Conservation (phyloP, 192 early-diverging fungal genomes). For the Backusella psychrophila region DNA sequence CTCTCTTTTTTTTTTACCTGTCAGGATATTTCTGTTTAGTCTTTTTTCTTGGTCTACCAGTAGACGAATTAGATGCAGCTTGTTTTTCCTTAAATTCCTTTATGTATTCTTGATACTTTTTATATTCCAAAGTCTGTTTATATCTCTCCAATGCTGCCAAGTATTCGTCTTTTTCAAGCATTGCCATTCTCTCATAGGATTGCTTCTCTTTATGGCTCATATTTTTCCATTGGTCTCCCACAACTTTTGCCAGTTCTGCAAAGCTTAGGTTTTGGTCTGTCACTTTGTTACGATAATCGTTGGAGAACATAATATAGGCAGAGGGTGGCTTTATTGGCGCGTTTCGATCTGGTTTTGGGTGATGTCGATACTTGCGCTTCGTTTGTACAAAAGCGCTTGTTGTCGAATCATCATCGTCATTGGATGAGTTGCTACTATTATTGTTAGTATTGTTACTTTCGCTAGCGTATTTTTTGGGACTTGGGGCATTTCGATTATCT, state of each 20-base stretch:
- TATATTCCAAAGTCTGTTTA: conserved; percentile 21
- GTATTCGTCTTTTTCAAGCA: conserved; percentile 38
- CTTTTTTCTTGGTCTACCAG: conserved; percentile 15
- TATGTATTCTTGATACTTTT: conserved; percentile 37
- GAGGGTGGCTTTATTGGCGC: conserved; percentile 44
- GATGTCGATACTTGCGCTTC: conserved; percentile 42
- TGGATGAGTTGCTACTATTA: conserved; percentile 12
- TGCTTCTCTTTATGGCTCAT: conserved; percentile 30
- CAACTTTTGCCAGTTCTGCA: conserved; percentile 41
- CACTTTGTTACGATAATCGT: conserved; percentile 34
- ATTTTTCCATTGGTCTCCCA: conserved; percentile 43
- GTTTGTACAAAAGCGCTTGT: not conserved
- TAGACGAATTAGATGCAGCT: conserved; percentile 7
- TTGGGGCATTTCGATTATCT: not conserved
- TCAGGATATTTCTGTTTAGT: conserved; percentile 12
- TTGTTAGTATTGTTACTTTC: not conserved
- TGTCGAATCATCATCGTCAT: conserved; percentile 12
- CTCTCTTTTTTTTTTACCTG: conserved; percentile 2
- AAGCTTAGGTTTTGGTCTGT: conserved; percentile 33
- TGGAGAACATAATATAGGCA: conserved; percentile 46
- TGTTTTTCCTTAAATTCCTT: conserved; percentile 37
- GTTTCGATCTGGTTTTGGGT: conserved; percentile 42
- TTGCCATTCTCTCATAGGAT: conserved; percentile 30
- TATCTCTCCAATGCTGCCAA: conserved; percentile 23
- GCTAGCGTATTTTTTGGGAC: not conserved